These are phyloP conservation scores for Neolentinus lepideus DNA, from an alignment of 1,284 basidiomycete genomes.

Conservation along the genomic window DNA sequence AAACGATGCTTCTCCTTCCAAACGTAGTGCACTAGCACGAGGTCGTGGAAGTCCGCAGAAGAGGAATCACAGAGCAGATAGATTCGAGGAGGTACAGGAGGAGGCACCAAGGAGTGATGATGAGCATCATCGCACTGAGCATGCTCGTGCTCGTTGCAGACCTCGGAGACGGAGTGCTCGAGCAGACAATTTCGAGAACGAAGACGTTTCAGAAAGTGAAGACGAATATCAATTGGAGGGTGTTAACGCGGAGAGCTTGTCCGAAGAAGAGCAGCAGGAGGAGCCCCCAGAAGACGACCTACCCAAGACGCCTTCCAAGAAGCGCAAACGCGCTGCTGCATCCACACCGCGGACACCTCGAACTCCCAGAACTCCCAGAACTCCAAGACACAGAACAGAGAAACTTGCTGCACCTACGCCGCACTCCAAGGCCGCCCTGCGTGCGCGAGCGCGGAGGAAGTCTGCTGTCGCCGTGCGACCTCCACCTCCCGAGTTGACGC, in stretches of 20 bases:
- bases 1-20: neutral
- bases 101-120: neutral
- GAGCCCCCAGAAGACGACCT: slow-evolving; percentile 3
- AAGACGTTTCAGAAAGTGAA: neutral
- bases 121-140: neutral
- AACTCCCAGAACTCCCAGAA: slow-evolving; percentile 15
- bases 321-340: slow-evolving; percentile 17
- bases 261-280: slow-evolving; percentile 5
- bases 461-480: slow-evolving; percentile 26
- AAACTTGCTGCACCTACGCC: slow-evolving; percentile 52
- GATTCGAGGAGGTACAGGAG: neutral
- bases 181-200: neutral
- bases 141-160: no score
- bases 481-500: slow-evolving; percentile 25
- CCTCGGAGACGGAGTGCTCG: no score
- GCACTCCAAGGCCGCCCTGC: slow-evolving; percentile 56
- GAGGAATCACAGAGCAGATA: neutral
- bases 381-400: slow-evolving; percentile 17
- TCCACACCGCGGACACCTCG: slow-evolving; percentile 10
- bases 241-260: neutral
- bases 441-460: slow-evolving; percentile 28
- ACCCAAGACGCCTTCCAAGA: slow-evolving; percentile 16
- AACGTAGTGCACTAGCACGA: neutral
- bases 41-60: neutral
- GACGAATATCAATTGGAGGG: neutral